These are phyloP conservation scores for Cytidiella melzeri DNA, from an alignment of 768 basidiomycete species.

Conservation along the genomic window DNA sequence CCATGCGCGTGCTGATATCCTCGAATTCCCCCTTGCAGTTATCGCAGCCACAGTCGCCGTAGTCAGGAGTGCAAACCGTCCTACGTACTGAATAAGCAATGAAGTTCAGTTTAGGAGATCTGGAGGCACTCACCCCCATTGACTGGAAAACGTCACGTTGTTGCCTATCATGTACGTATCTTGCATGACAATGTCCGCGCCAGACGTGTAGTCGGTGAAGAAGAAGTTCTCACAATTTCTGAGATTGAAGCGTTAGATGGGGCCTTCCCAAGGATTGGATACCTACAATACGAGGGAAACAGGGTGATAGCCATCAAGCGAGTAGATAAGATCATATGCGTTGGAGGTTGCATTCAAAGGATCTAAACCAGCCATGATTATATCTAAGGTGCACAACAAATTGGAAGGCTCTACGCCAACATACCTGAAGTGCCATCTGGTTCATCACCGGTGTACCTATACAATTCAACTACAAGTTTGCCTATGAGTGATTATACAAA, in stretches of 20 bases:
- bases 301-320: conserved; percentile 53
- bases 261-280: background rate
- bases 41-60: conserved; percentile 72
- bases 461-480: background rate
- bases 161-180: conserved; percentile 53
- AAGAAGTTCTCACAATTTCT: conserved; percentile 53
- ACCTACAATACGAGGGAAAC: conserved; percentile 40
- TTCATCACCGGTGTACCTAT: conserved; percentile 63
- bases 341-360: conserved; percentile 52
- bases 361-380: conserved; percentile 20
- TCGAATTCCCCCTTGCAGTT: conserved; percentile 62
- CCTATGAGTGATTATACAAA: background rate
- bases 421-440: conserved; percentile 56
- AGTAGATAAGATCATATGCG: conserved; percentile 41
- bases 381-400: background rate
- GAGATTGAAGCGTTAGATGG: background rate
- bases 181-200: conserved; percentile 67
- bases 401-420: background rate
- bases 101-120: background rate
- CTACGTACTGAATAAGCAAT: conserved; percentile 10
- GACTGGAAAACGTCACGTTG: conserved; percentile 57
- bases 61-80: conserved; percentile 57
- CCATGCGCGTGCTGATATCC: conserved; percentile 63
- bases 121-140: conserved; percentile 39
- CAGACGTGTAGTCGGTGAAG: conserved; percentile 52